phyloP scores from a whole-genome alignment of 1,284 basidiomycete genomes.

The Coniferiporia weirii region DNA sequence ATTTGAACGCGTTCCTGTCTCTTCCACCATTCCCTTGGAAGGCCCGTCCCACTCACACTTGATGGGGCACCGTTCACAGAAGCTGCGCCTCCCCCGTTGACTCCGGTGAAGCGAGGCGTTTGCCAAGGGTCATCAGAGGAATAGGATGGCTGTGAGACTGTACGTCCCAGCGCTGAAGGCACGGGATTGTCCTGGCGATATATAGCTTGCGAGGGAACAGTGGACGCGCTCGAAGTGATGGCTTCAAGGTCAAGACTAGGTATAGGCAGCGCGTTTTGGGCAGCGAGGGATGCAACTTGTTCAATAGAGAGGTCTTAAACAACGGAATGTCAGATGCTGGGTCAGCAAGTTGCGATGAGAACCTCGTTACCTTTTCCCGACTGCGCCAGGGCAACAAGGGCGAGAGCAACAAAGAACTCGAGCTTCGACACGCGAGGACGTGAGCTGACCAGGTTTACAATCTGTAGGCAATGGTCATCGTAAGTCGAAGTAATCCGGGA shows the following conservation, averaged over 20 bases:
- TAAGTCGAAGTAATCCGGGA: neutral
- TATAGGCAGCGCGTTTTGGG: slow-evolving; percentile 67
- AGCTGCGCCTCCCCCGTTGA: slow-evolving; percentile 19
- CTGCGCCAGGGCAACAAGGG: slow-evolving; percentile 83
- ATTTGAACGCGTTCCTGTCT: slow-evolving; percentile 69
- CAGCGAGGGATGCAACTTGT: slow-evolving; percentile 67
- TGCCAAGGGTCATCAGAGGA: slow-evolving; percentile 73
- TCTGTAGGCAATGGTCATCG: slow-evolving; percentile 38
- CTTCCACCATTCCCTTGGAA: slow-evolving; percentile 81
- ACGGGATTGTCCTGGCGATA: slow-evolving; percentile 36
- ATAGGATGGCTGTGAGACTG: slow-evolving; percentile 32
- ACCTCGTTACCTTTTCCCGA: slow-evolving; percentile 56
- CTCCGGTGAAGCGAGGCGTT: slow-evolving; percentile 25
- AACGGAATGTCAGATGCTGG: slow-evolving; percentile 4
- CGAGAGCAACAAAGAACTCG: slow-evolving; percentile 86
- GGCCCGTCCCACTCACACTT: slow-evolving; percentile 60
- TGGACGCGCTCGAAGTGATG: slow-evolving; percentile 47
- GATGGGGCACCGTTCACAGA: slow-evolving; percentile 47
- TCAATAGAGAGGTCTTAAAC: slow-evolving; percentile 73
- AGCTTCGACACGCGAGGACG: slow-evolving; percentile 72
- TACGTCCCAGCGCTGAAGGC: slow-evolving; percentile 38
- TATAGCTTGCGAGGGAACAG: slow-evolving; percentile 37
- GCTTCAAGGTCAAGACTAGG: slow-evolving; percentile 60
- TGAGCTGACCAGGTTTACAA: slow-evolving; percentile 77
- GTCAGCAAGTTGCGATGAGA: slow-evolving; percentile 16